Evolutionary conservation across 192 early-diverging fungal species (phyloP), one percentile per base, ranked within the genome.

Genomic region (Rhizophagus prolifer): DNA sequence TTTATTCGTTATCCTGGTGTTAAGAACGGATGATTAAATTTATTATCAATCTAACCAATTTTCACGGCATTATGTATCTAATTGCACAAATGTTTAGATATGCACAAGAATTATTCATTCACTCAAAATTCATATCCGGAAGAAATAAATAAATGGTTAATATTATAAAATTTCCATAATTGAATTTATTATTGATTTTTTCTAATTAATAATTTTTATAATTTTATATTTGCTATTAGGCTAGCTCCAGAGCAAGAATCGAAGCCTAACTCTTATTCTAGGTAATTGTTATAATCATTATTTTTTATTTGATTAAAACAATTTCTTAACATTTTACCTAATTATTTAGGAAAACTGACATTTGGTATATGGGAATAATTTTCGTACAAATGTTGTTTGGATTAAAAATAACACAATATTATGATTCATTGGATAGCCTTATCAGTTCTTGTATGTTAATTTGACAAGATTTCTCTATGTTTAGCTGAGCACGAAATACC

Each of bases 331-430:
- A n/a, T n/a, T 61, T 16, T 70, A n/a, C 36, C n/a, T 82, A 30
- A 38, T 66, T 6, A 61, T 58, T 69, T 28, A 74, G 88, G 63
- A 93, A 93, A 65, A 93, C 93, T 78, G 93, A 94, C 79, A 86
- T 94, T 21, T 94, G 90, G 89, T 91, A 89, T 58, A 81, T 88
- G 1, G 92, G 91, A 23, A 79, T 91, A 19, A 84, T 90, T 0
- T 88, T 89, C 19, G 75, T 93, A 54, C 89, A 92, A 63, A 94
- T 94, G 93, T 72, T 89, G 6, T 87, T 90, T 80, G 93, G 93
- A 16, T 72, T 82, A 14, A 91, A 92, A 28, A 81, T 83, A 1
- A 82, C 90, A 28, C 79, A 75, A 23, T 78, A 81, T 26, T 90
- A 88, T 76, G 86, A 84, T 23, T 77, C 82, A 14, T 84, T 88